Evolutionary conservation across 306 rosid genomes (phyloP).

Genomic region (Rubus parviflorus): DNA sequence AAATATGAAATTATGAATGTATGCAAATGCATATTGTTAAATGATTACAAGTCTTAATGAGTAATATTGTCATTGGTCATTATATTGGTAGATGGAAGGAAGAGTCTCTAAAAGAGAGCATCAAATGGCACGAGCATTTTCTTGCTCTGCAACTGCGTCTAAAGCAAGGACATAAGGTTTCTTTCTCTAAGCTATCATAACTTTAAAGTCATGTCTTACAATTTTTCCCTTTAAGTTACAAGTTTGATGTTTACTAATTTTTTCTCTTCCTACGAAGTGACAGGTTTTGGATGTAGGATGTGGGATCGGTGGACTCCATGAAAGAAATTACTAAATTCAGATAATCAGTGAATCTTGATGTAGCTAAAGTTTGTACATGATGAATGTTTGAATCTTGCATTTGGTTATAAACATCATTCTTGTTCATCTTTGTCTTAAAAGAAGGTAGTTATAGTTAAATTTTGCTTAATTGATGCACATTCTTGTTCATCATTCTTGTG

Average conservation of each 20-base stretch:
- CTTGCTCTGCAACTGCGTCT: neutral
- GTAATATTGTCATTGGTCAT: neutral
- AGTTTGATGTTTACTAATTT: neutral
- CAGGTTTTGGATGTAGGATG: neutral
- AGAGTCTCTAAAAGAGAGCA: neutral
- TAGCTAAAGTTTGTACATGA: neutral
- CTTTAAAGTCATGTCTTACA: too few species aligned
- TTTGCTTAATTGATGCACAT: too few species aligned
- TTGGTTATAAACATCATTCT: neutral
- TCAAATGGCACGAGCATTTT: neutral
- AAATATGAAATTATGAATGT: neutral
- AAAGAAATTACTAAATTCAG: neutral
- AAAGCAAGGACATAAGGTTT: neutral
- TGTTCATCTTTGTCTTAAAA: neutral
- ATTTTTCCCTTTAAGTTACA: neutral
- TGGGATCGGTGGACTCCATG: neutral
- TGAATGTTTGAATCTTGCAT: neutral
- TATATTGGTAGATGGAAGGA: neutral
- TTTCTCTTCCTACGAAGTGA: neutral
- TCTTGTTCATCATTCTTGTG: too few species aligned
- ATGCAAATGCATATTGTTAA: neutral
- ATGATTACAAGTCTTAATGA: neutral
- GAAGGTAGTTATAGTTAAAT: too few species aligned
- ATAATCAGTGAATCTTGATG: neutral
- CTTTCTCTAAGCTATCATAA: neutral